These are phyloP conservation scores for Exophiala lecanii-corni DNA, from an alignment of 2,329 filamentous ascomycete genomes.

Conservation along the genomic window DNA sequence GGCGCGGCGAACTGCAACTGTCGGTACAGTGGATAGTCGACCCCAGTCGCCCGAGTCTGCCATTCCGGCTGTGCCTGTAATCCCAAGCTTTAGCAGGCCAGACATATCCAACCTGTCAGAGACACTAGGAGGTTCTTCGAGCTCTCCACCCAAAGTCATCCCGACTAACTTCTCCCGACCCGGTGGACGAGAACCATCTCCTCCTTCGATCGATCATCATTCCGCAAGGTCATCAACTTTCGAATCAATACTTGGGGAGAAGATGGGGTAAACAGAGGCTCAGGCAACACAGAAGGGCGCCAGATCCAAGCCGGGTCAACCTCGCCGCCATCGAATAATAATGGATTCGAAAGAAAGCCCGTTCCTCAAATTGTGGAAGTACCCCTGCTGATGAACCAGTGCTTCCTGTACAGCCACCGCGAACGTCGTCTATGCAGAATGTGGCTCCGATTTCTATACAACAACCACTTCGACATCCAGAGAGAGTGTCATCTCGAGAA, in stretches of 20 bases:
- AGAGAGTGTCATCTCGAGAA: conserved; percentile 49
- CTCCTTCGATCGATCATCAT: conserved; percentile 6
- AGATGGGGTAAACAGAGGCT: conserved; percentile 30
- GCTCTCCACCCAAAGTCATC: conserved; percentile 23
- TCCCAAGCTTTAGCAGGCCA: conserved; percentile 31
- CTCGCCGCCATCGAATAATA: conserved; percentile 52
- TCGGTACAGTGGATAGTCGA: conserved; percentile 11
- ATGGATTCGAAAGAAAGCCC: conserved; percentile 44
- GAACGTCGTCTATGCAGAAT: conserved; percentile 17
- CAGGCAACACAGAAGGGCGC: conserved; percentile 36
- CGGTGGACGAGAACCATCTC: conserved; percentile 13
- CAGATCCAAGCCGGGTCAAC: conserved; percentile 54
- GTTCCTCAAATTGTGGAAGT: conserved; percentile 51
- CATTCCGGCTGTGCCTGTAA: conserved; percentile 28
- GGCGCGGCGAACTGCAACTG: conserved; percentile 45
- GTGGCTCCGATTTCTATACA: conserved; percentile 30
- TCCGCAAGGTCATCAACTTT: conserved; percentile 24
- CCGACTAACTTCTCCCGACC: conserved; percentile 26
- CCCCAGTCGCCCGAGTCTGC: conserved; percentile 26
- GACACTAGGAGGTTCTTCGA: conserved; percentile 37
- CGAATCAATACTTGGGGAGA: conserved; percentile 30
- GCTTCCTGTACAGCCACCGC: conserved; percentile 9
- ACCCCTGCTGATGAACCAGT: conserved; percentile 20
- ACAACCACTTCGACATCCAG: conserved; percentile 38
- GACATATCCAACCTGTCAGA: conserved; percentile 41